phyloP scores from a whole-genome alignment of 495 filamentous ascomycete species.

The Penicillium mononematosum region DNA sequence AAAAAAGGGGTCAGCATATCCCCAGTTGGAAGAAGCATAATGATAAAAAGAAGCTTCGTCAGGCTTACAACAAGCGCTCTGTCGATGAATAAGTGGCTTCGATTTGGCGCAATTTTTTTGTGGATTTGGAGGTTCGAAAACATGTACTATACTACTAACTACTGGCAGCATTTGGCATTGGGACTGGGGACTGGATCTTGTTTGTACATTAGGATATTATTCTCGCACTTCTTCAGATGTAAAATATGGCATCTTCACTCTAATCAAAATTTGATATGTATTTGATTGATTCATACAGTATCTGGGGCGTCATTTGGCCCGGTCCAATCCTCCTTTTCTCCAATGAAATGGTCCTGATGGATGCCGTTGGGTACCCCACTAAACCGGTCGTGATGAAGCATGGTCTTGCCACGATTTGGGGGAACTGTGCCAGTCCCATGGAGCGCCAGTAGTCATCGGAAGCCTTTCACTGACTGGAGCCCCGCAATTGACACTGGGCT shows the following conservation, averaged over 20 bases:
- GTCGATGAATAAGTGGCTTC: constrained; percentile 24
- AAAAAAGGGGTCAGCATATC: constrained; percentile 43
- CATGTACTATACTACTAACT: constrained; percentile 13
- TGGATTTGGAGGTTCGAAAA: constrained; percentile 7
- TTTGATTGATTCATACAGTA: constrained; percentile 4
- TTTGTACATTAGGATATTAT: constrained; percentile 28
- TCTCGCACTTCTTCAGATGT: constrained; percentile 21
- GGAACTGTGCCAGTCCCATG: not conserved
- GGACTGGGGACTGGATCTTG: constrained; percentile 18
- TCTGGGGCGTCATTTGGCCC: not conserved
- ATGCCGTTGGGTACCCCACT: not conserved
- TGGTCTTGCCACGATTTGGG: not conserved
- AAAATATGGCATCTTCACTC: constrained; percentile 26
- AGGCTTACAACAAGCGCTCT: constrained; percentile 40
- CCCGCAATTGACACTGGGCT: not conserved
- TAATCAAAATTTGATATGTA: not conserved
- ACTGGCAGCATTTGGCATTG: constrained; percentile 19
- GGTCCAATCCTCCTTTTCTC: not conserved
- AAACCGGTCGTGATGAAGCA: not conserved
- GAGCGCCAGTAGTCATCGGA: no score
- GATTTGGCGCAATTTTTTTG: constrained; percentile 18
- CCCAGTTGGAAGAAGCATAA: constrained; percentile 49
- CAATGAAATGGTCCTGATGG: not conserved
- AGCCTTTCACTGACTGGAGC: not conserved
- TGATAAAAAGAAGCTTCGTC: constrained; percentile 44